phyloP scores from a whole-genome alignment of 768 basidiomycete genomes.

The Candolleomyces efflorescens region DNA sequence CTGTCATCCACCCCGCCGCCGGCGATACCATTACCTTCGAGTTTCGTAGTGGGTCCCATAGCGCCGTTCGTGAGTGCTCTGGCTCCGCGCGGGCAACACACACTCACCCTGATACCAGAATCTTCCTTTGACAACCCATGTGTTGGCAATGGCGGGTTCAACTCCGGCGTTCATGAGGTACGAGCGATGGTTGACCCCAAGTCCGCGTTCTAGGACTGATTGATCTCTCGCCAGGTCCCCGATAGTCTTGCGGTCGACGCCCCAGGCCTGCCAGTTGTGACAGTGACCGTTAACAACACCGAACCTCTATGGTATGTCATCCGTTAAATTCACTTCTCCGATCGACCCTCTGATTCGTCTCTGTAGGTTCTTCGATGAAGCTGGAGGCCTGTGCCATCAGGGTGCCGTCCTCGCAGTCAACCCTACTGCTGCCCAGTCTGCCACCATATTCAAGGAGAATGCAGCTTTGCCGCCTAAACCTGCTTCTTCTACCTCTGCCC shows the following conservation, averaged over 20 bases:
- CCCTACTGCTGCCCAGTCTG: constrained; percentile 27
- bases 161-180: constrained; percentile 32
- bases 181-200: not conserved
- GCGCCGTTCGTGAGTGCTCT: constrained; percentile 31
- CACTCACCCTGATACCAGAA: constrained; percentile 17
- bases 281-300: constrained; percentile 28
- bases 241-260: constrained; percentile 29
- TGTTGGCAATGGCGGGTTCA: constrained; percentile 27
- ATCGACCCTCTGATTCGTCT: not conserved
- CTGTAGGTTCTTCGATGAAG: constrained; percentile 36
- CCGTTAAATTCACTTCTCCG: not conserved
- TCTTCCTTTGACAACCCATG: constrained; percentile 36
- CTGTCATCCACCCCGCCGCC: constrained; percentile 27
- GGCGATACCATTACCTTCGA: constrained; percentile 35
- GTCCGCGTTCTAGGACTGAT: not conserved
- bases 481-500: constrained; percentile 10
- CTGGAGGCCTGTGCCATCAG: constrained; percentile 31
- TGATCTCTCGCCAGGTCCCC: constrained; percentile 18
- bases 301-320: constrained; percentile 28
- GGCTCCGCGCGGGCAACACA: not conserved
- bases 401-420: constrained; percentile 37
- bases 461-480: constrained; percentile 25
- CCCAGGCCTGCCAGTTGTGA: constrained; percentile 27
- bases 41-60: constrained; percentile 36
- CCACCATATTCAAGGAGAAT: constrained; percentile 32